phyloP scores from a whole-genome alignment of 495 filamentous ascomycete genomes.

The Saxophila tyrrhenica region DNA sequence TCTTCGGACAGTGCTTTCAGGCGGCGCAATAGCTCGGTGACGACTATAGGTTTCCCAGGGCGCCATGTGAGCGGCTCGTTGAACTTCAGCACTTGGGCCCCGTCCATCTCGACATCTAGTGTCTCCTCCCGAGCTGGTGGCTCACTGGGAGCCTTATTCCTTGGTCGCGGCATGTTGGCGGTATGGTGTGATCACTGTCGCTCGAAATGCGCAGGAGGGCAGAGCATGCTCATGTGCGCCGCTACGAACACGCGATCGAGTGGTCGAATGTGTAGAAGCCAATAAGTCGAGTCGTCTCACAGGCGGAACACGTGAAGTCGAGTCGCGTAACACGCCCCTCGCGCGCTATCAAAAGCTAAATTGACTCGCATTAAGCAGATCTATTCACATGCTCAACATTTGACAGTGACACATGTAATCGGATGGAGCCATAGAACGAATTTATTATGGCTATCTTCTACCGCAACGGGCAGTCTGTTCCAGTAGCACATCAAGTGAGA shows the following conservation, averaged over 20 bases:
- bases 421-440: too few species aligned
- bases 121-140: slow-evolving; percentile 20
- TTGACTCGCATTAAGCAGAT: too few species aligned
- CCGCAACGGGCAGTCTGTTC: too few species aligned
- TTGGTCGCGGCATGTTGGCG: slow-evolving; percentile 9
- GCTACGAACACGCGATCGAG: neutral
- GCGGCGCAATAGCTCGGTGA: slow-evolving; percentile 68
- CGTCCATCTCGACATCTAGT: slow-evolving; percentile 7
- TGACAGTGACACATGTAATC: too few species aligned
- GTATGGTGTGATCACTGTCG: neutral
- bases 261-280: too few species aligned
- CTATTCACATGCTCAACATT: too few species aligned
- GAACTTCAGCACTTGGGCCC: slow-evolving; percentile 45
- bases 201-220: neutral
- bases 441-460: too few species aligned
- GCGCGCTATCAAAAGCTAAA: too few species aligned
- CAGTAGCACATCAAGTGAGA: too few species aligned
- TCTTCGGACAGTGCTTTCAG: slow-evolving; percentile 74
- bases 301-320: too few species aligned
- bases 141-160: slow-evolving; percentile 8
- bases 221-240: neutral
- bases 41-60: slow-evolving; percentile 75
- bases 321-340: too few species aligned
- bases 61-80: slow-evolving; percentile 85
- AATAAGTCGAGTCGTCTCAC: too few species aligned